Base-by-base conservation (phyloP, 2,329 filamentous ascomycete species). In the Ascosphaera acerosa region DNA sequence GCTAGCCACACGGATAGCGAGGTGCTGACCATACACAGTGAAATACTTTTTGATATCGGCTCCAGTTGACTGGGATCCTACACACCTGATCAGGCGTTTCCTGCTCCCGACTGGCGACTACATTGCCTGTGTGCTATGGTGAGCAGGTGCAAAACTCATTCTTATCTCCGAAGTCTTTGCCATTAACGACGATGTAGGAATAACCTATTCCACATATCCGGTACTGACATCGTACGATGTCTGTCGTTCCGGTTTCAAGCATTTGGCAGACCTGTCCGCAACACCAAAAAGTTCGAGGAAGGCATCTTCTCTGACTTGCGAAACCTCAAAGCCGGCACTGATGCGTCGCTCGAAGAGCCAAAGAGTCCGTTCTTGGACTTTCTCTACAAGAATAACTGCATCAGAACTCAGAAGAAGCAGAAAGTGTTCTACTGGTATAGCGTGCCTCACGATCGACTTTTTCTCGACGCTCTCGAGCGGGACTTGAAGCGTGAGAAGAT, bases 361-460 rank as follows among this genome's bases (percentile, higher is more conserved):
- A 97, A 97, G 65, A 94, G 84, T 57, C 74, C 77, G 2, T 97
- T 97, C 58, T 67, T 97, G 37, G 87, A 97, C 55, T 97, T 94
- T 53, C 64, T 97, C 28, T 97, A 97, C 70, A 97, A 97, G 66
- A 97, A 97, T 67, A 97, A 97, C 62, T 97, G 87, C 65, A 97
- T 97, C 44, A 74, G 87, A 43, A 97, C 87, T 22, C 87, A 97
- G 56, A 97, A 97, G 70, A 97, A 97, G 66, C 87, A 97, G 51
- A 97, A 97, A 63, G 87, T 97, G 41, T 97, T 97, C 49, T 97
- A 94, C 60, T 97, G 87, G 87, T 97, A 94, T 58, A 92, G 82
- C 59, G 87, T 97, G 30, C 87, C 87, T 1, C 87, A 97, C 52
- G 87, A 97, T 55, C 71, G 87, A 33, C 70, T 97, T 32, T 97